phyloP scores from a whole-genome alignment of 345 rosid genomes.

The Mangifera indica region DNA sequence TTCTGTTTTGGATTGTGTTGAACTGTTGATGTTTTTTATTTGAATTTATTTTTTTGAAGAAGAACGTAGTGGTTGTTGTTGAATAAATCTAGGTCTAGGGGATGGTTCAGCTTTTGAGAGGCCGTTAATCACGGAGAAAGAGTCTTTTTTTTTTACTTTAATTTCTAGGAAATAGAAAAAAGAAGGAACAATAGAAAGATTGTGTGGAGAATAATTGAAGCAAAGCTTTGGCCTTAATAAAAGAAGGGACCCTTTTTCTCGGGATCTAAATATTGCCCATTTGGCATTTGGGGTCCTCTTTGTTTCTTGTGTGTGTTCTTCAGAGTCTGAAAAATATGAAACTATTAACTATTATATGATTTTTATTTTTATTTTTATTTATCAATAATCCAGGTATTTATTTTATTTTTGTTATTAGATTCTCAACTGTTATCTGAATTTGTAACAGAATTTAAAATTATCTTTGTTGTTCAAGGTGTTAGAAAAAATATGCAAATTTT shows the following conservation, averaged over 20 bases:
- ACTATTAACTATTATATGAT: background rate
- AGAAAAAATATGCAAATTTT: too few species aligned
- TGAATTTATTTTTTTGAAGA: too few species aligned
- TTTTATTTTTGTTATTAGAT: background rate
- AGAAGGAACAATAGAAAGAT: background rate
- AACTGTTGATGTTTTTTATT: background rate
- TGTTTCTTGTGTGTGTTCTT: conserved; percentile 12
- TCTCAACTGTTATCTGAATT: background rate
- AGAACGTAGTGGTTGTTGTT: background rate
- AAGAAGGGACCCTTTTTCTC: conserved; percentile 34
- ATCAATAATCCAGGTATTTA: background rate
- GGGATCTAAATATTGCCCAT: conserved; percentile 31
- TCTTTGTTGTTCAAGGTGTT: too few species aligned
- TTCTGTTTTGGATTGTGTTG: background rate
- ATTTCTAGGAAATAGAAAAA: background rate
- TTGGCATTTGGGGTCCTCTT: conserved; percentile 21
- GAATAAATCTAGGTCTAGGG: background rate
- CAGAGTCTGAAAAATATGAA: background rate
- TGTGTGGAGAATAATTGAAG: conserved; percentile 42
- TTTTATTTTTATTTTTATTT: background rate
- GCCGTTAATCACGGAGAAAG: conserved; percentile 46
- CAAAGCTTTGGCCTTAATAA: conserved; percentile 29
- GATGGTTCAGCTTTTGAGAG: conserved; percentile 17
- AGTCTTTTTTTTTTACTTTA: background rate
- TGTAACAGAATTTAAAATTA: too few species aligned